Base-by-base conservation (phyloP, 2,329 filamentous ascomycete genomes). In the Fonsecaea erecta region DNA sequence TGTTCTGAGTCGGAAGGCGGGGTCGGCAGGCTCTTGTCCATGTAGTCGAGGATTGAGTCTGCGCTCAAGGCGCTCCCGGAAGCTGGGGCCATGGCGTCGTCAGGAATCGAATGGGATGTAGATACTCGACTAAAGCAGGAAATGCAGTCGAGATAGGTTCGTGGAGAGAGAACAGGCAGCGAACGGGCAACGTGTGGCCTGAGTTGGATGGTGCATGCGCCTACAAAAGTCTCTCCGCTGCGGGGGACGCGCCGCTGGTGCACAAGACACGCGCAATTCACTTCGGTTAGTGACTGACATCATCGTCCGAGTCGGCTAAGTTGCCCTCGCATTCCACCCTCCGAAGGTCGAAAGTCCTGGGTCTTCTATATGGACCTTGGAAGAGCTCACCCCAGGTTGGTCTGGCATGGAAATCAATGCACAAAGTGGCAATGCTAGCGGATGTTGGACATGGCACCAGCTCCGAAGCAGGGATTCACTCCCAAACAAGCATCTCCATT, bases 21-120 rank as follows among this genome's bases (percentile, higher is more conserved):
- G 32, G 66, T 64, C n/a, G 73, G 71, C 11, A 75, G 71, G 58
- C 68, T 73, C 37, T 72, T 66, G 64, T 65, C 61, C 68, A 75
- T 73, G 58, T 65, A 72, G 26, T 64, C 64, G 37, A 72, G 65
- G n/a, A 73, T 55, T 26, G 70, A 70, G 14, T 71, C 71, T 24
- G 68, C 37, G 34, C 67, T 71, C 34, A 73, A 46, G 5, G 64
- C 63, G 52, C 52, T 65, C 3, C n/a, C 37, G 8, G 66, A 26
- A 9, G 62, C 26, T 21, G 70, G 54, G n/a, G 69, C 66, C 70
- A 72, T 72, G 59, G 12, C 66, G 48, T 18, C 14, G 24, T 24
- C 8, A 32, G 18, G 35, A 24, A 14, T 24, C 24, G 16, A 14
- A 28, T 52, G 11, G 26, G 24, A 32, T 53, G 51, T n/a, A 53